These are phyloP conservation scores for Comarum palustre DNA, from an alignment of 306 rosid genomes.

Conservation along the genomic window DNA sequence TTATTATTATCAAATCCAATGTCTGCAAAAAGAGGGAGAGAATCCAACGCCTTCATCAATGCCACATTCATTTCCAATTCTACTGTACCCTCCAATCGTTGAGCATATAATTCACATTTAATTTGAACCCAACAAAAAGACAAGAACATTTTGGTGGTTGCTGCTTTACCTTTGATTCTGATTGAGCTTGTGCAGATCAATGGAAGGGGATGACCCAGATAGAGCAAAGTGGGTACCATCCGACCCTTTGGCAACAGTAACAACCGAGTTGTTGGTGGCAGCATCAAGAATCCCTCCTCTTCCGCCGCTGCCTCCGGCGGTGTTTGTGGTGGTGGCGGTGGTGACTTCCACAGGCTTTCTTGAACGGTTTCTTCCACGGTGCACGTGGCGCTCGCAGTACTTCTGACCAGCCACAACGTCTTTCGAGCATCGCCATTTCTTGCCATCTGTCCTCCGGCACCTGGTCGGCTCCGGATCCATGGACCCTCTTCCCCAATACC, in stretches of 20 bases:
- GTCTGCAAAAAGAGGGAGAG: neutral
- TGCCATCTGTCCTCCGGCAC: conserved; percentile 94
- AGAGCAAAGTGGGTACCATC: conserved; percentile 29
- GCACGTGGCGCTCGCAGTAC: conserved; percentile 97
- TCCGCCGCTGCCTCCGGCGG: neutral
- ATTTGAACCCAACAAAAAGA: neutral
- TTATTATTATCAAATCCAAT: conserved; percentile 2
- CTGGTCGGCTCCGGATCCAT: conserved; percentile 99
- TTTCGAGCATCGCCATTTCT: conserved; percentile 97
- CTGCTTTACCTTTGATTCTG: conserved; percentile 37
- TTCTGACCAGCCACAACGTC: conserved; percentile 95
- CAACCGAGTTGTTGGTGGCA: conserved; percentile 6
- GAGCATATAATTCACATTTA: neutral
- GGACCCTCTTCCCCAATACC: conserved; percentile 85
- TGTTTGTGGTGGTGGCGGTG: conserved; percentile 28
- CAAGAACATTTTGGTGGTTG: neutral
- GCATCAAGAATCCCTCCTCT: conserved; percentile 33
- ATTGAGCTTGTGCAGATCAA: conserved; percentile 54
- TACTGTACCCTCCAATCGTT: neutral
- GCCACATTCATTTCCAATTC: neutral
- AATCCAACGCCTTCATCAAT: neutral
- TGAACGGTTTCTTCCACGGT: conserved; percentile 99
- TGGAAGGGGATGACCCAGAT: conserved; percentile 54
- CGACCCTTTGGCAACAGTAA: conserved; percentile 28
- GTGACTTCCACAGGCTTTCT: conserved; percentile 99